Evolutionary conservation across 108 stramenopile genomes (phyloP).

Genomic region (Nannochloropsis salina): DNA sequence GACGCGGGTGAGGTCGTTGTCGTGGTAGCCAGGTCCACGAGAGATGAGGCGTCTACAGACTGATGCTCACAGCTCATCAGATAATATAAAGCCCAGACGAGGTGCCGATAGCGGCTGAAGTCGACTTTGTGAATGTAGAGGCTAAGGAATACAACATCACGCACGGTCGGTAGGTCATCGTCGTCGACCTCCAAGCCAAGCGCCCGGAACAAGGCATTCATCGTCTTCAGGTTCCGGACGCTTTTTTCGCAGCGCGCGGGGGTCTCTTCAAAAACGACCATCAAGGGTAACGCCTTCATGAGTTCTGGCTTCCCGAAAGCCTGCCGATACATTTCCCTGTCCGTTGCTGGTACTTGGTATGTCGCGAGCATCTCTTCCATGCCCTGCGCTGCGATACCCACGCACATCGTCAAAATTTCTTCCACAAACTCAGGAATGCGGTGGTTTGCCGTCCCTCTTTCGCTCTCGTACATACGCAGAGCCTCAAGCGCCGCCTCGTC

Average conservation of each 20-base stretch:
- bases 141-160: background rate
- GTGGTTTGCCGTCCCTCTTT: background rate
- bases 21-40: background rate
- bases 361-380: background rate
- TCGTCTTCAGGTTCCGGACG: background rate
- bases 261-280: background rate
- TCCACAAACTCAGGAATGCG: slow-evolving; percentile 14
- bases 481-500: background rate
- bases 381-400: background rate
- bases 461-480: background rate
- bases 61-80: slow-evolving; percentile 14
- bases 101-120: background rate
- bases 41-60: background rate
- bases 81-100: background rate
- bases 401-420: background rate
- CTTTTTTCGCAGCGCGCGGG: background rate
- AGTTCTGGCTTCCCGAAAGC: background rate
- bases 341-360: background rate
- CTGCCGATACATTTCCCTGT: background rate
- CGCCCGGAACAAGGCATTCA: slow-evolving; percentile 5
- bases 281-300: slow-evolving; percentile 1
- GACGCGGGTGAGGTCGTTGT: background rate
- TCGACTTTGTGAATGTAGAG: background rate
- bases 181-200: slow-evolving; percentile 5
- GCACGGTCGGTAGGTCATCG: background rate